Percentiles rank a stretch among this genome's conserved stretches.
These are phyloP conservation scores for Saccharomyces kudriavzevii DNA, from an alignment of 805 yeast species.

Conservation along the genomic window DNA sequence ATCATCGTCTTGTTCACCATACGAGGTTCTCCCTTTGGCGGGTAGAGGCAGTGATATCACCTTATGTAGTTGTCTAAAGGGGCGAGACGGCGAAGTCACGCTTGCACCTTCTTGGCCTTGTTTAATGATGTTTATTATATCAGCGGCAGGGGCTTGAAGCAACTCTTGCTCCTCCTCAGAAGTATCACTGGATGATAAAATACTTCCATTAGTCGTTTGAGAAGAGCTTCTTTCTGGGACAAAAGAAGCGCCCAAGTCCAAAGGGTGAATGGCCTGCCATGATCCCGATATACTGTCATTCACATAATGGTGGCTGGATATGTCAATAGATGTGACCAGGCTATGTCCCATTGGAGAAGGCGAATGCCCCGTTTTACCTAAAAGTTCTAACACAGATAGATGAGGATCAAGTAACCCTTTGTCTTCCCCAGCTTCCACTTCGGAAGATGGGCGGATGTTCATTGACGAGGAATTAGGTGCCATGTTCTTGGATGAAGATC, in stretches of 20 bases:
- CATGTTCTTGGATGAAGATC: background rate
- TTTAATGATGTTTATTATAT: conserved; percentile 2
- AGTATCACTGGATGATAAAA: conserved; percentile 25
- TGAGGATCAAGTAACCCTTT: conserved; percentile 27
- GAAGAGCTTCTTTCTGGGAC: conserved; percentile 14
- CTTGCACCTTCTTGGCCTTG: conserved; percentile 1
- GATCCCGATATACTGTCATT: conserved; percentile 21
- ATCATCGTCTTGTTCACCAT: conserved; percentile 1
- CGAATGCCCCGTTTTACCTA: conserved; percentile 6
- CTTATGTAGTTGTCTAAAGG: background rate
- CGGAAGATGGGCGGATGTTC: background rate
- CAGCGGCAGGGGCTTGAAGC: conserved; percentile 3
- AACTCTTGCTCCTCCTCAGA: conserved; percentile 27
- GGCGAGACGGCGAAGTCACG: conserved; percentile 1
- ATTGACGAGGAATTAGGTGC: background rate
- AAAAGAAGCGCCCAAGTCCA: conserved; percentile 6
- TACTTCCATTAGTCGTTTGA: conserved; percentile 14
- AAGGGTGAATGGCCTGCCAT: conserved; percentile 24
- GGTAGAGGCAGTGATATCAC: background rate
- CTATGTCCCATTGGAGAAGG: background rate
- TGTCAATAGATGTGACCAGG: background rate
- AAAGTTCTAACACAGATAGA: conserved; percentile 22
- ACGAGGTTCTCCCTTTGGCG: background rate
- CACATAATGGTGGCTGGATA: background rate
- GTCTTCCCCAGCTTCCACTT: conserved; percentile 1